phyloP scores from a whole-genome alignment of 352 stramenopile genomes.

The Phytopythium litorale region DNA sequence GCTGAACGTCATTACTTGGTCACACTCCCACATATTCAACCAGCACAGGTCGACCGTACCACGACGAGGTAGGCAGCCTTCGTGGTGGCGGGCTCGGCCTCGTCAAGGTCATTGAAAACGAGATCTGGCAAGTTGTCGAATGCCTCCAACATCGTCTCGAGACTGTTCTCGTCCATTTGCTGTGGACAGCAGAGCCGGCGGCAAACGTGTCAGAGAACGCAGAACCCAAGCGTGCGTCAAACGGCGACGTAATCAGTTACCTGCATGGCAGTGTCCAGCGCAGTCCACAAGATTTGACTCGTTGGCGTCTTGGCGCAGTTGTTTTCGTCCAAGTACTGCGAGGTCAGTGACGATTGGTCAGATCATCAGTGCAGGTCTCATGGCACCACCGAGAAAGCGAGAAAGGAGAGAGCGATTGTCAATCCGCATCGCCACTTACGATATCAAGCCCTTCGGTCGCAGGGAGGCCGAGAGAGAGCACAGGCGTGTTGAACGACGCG shows the following conservation, averaged over 20 bases:
- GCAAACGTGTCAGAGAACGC: background rate
- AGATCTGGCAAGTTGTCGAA: slow-evolving; percentile 86
- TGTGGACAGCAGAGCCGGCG: slow-evolving; percentile 12
- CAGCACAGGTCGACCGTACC: slow-evolving; percentile 24
- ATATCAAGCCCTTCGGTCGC: slow-evolving; percentile 66
- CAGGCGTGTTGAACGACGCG: slow-evolving; percentile 61
- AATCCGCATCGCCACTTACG: slow-evolving; percentile 22
- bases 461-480: slow-evolving; percentile 64
- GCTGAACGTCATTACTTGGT: background rate
- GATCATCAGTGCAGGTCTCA: background rate
- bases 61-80: slow-evolving; percentile 77
- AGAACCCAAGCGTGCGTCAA: background rate
- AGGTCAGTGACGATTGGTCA: slow-evolving; percentile 4
- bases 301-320: slow-evolving; percentile 84
- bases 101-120: slow-evolving; percentile 82
- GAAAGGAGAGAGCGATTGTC: background rate
- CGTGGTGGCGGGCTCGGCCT: slow-evolving; percentile 52
- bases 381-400: background rate
- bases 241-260: slow-evolving; percentile 17
- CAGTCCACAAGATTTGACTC: slow-evolving; percentile 72
- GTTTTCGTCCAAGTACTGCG: slow-evolving; percentile 62
- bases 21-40: background rate
- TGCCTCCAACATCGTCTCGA: slow-evolving; percentile 76
- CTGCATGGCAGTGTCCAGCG: slow-evolving; percentile 82
- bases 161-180: slow-evolving; percentile 76